phyloP scores from a whole-genome alignment of 2,329 filamentous ascomycete genomes.

The Chaetomiaceae sp. region DNA sequence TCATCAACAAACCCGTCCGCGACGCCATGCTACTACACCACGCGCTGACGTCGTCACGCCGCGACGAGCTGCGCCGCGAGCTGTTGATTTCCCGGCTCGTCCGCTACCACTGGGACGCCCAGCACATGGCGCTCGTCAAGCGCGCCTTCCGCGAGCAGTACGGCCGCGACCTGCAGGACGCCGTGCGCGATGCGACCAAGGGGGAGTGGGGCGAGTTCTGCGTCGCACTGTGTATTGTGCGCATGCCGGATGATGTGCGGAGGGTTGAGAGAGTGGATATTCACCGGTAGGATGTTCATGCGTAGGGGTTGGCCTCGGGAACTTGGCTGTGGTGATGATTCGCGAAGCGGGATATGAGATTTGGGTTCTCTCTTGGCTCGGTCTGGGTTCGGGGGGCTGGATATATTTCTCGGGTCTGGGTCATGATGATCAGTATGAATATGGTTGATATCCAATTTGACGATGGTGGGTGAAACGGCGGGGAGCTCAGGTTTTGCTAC shows the following conservation, averaged over 20 bases:
- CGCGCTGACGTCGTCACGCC: slow-evolving; percentile 70
- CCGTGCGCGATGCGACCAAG: slow-evolving; percentile 70
- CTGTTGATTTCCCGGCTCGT: slow-evolving; percentile 84
- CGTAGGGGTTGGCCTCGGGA: not conserved
- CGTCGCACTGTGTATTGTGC: slow-evolving; percentile 60
- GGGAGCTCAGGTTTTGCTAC: too few species aligned
- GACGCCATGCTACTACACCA: slow-evolving; percentile 89
- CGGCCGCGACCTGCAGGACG: slow-evolving; percentile 66
- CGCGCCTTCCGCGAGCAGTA: slow-evolving; percentile 76
- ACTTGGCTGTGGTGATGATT: not conserved
- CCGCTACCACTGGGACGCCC: slow-evolving; percentile 85
- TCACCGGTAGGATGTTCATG: slow-evolving; percentile 9
- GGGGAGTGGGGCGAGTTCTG: slow-evolving; percentile 77
- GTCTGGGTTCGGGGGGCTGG: too few species aligned
- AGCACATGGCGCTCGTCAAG: slow-evolving; percentile 77
- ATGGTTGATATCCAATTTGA: too few species aligned
- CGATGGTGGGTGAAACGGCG: too few species aligned
- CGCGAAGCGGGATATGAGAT: not conserved
- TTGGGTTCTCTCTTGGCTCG: too few species aligned
- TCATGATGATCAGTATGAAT: too few species aligned
- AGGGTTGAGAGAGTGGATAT: slow-evolving; percentile 41
- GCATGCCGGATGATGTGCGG: slow-evolving; percentile 57
- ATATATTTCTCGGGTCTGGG: too few species aligned
- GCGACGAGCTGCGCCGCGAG: slow-evolving; percentile 72
- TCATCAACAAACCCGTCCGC: slow-evolving; percentile 91